phyloP scores from a whole-genome alignment of 2,329 filamentous ascomycete species.

The Tolypocladium pustulatum region DNA sequence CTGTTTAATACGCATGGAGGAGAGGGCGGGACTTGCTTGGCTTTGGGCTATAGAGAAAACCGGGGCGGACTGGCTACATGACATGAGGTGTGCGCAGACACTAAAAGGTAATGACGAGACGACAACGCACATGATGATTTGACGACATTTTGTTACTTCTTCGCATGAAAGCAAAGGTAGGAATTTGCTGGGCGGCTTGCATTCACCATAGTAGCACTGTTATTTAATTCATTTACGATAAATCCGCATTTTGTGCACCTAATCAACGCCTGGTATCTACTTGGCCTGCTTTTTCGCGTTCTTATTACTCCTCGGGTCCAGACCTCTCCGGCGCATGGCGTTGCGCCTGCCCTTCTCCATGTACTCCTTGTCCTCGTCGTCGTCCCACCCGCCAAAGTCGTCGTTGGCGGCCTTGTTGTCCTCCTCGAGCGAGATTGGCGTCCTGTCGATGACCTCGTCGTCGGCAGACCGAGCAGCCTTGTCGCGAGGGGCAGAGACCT shows the following conservation, averaged over 20 bases:
- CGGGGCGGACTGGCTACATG: background rate
- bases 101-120: conserved; percentile 1
- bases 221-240: background rate
- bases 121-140: conserved; percentile 2
- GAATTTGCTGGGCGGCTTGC: background rate
- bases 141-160: conserved; percentile 4
- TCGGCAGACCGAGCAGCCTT: conserved; percentile 14
- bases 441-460: conserved; percentile 53
- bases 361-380: conserved; percentile 60
- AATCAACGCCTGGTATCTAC: conserved; percentile 2
- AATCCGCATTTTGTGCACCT: background rate
- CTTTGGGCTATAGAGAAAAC: background rate
- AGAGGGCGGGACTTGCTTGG: background rate
- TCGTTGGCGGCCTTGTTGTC: conserved; percentile 35
- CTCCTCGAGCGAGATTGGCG: conserved; percentile 48
- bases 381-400: conserved; percentile 63
- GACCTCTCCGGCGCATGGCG: conserved; percentile 60
- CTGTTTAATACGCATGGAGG: background rate
- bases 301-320: conserved; percentile 53
- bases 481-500: conserved; percentile 23
- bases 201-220: background rate
- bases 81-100: background rate
- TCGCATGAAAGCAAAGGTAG: conserved; percentile 1
- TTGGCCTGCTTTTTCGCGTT: conserved; percentile 16
- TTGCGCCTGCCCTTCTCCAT: conserved; percentile 66